Evolutionary conservation across 257 asterid species (phyloP).

Genomic region (Rehmannia glutinosa): DNA sequence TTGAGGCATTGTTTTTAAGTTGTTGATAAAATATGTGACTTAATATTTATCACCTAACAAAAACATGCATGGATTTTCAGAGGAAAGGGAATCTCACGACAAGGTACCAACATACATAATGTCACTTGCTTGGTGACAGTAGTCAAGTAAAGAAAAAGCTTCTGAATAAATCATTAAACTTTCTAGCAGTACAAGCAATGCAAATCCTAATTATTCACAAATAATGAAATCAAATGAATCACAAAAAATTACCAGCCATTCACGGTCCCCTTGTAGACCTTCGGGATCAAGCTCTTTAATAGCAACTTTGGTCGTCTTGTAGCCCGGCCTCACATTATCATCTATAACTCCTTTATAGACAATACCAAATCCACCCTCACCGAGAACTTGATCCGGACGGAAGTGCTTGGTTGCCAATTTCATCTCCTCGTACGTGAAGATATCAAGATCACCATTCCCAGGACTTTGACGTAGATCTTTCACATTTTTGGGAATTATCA

Average conservation of each 20-base stretch:
- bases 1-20: neutral
- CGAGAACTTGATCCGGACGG: slow-evolving; percentile 83
- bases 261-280: slow-evolving; percentile 90
- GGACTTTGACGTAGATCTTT: slow-evolving; percentile 74
- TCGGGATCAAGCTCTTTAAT: slow-evolving; percentile 92
- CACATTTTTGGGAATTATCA: slow-evolving; percentile 58
- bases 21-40: neutral
- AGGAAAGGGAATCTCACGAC: neutral
- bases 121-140: neutral
- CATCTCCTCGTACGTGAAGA: slow-evolving; percentile 91
- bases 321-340: slow-evolving; percentile 60
- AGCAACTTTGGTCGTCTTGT: slow-evolving; percentile 63
- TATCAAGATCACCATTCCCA: slow-evolving; percentile 69
- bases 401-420: slow-evolving; percentile 84
- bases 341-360: slow-evolving; percentile 91
- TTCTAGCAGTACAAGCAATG: neutral
- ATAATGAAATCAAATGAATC: neutral
- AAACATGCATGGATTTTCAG: neutral
- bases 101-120: neutral
- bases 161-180: neutral
- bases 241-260: slow-evolving; percentile 75
- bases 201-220: neutral
- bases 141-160: neutral
- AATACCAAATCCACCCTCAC: slow-evolving; percentile 91
- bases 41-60: neutral